Conservation (phyloP, 1,284 basidiomycete genomes). For the Boletus mariae region DNA sequence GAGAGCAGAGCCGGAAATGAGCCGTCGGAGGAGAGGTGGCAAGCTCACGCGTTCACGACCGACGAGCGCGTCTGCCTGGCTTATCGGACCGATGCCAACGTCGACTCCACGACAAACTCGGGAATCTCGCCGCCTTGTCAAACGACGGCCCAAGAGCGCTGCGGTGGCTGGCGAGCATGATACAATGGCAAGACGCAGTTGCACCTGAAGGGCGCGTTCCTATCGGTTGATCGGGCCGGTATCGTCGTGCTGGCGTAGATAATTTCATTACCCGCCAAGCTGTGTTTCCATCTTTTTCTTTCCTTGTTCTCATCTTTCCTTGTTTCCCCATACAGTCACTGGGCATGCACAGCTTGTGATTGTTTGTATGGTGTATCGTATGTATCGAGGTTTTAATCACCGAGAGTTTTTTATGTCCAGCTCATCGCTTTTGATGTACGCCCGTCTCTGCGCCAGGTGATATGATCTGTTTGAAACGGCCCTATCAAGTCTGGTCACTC, state of each 20-base stretch:
- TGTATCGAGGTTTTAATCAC: conserved; percentile 17
- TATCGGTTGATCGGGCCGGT: conserved; percentile 2
- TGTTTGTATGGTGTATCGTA: neutral
- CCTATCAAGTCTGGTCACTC: neutral
- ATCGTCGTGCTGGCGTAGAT: neutral
- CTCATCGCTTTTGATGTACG: neutral
- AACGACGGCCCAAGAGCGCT: conserved; percentile 6
- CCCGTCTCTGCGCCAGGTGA: neutral
- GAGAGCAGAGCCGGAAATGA: neutral
- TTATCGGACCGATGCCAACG: conserved; percentile 1
- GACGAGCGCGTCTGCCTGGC: neutral
- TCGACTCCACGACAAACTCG: conserved; percentile 1
- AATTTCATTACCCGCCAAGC: neutral
- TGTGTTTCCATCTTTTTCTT: conserved; percentile 2
- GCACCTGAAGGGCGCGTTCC: neutral
- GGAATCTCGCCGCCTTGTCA: conserved; percentile 1
- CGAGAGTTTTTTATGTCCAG: conserved; percentile 7
- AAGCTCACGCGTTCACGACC: neutral
- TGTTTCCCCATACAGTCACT: neutral
- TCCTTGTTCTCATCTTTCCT: neutral
- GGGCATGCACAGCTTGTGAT: neutral
- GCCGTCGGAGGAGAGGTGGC: neutral
- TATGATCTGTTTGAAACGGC: neutral
- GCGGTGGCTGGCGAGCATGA: conserved; percentile 1
- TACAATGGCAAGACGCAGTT: neutral